These are phyloP conservation scores for Dactylis glomerata DNA, from an alignment of 176 grass and related monocot species.

Conservation along the genomic window DNA sequence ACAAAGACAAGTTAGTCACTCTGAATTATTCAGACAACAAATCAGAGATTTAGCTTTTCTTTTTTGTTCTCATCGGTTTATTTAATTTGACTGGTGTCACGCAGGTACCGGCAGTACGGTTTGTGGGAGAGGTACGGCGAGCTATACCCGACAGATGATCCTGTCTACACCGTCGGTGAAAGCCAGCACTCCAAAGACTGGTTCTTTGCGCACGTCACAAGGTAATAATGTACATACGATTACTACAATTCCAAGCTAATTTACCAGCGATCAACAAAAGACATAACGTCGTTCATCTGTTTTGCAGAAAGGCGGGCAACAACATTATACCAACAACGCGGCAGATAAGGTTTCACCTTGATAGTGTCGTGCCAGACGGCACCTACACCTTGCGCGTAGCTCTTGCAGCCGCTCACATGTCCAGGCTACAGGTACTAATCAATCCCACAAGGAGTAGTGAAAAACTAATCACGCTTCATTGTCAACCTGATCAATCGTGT, in stretches of 20 bases:
- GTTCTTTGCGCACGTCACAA: slow-evolving; percentile 84
- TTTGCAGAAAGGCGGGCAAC: slow-evolving; percentile 28
- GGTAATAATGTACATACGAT: slow-evolving; percentile 14
- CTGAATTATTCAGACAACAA: no score
- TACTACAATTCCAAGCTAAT: no score
- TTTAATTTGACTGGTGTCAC: no score
- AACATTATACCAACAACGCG: slow-evolving; percentile 25
- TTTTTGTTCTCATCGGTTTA: no score
- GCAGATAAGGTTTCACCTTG: slow-evolving; percentile 42
- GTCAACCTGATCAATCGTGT: neutral
- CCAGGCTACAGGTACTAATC: slow-evolving; percentile 27
- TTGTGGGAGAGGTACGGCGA: slow-evolving; percentile 73
- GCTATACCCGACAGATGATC: slow-evolving; percentile 48
- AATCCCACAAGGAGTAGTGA: neutral
- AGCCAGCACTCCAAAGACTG: slow-evolving; percentile 68
- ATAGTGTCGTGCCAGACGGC: neutral
- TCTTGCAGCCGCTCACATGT: slow-evolving; percentile 37
- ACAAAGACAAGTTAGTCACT: slow-evolving; percentile 13
- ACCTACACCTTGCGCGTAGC: slow-evolving; percentile 43
- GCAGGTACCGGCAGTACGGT: slow-evolving; percentile 64
- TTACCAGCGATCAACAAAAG: neutral
- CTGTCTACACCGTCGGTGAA: slow-evolving; percentile 41
- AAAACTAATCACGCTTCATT: no score
- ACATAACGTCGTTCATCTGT: neutral
- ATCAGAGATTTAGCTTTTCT: no score